Evolutionary conservation across 1,139 yeast genomes (phyloP).

Genomic region (Suhomyces bolitotheri): DNA sequence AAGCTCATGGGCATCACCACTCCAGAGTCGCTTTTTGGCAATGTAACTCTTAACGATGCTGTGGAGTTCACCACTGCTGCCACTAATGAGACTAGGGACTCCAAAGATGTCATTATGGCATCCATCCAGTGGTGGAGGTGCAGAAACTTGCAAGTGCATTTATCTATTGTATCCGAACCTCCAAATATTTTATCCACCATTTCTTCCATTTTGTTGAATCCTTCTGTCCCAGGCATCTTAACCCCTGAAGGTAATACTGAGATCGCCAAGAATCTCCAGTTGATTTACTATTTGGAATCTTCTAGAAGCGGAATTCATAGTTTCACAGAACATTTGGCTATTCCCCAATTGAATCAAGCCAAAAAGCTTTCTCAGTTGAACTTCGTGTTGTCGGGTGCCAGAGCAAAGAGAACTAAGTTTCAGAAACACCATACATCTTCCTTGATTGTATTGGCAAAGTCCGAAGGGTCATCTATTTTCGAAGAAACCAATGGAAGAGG

Average conservation of each 20-base stretch:
- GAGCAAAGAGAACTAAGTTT: slow-evolving; percentile 83
- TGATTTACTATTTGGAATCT: slow-evolving; percentile 61
- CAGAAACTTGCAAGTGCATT: slow-evolving; percentile 62
- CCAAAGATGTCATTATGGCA: slow-evolving; percentile 37
- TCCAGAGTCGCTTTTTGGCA: slow-evolving; percentile 30
- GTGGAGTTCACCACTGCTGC: slow-evolving; percentile 20
- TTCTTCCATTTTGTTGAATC: slow-evolving; percentile 40
- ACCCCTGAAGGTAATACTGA: slow-evolving; percentile 29
- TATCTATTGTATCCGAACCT: slow-evolving; percentile 60
- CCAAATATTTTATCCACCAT: slow-evolving; percentile 47
- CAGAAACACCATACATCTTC: slow-evolving; percentile 73
- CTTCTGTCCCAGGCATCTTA: slow-evolving; percentile 31
- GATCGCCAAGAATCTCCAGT: slow-evolving; percentile 39
- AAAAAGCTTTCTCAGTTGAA: slow-evolving; percentile 59
- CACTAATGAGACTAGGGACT: slow-evolving; percentile 10
- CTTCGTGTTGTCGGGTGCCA: slow-evolving; percentile 78
- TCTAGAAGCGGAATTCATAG: slow-evolving; percentile 64
- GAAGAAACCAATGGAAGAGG: slow-evolving; percentile 22
- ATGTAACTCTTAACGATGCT: slow-evolving; percentile 23
- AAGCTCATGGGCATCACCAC: slow-evolving; percentile 34
- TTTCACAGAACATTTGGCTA: slow-evolving; percentile 57
- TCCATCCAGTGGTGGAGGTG: slow-evolving; percentile 72
- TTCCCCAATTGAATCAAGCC: slow-evolving; percentile 54
- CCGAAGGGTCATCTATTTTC: slow-evolving; percentile 33
- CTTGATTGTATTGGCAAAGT: slow-evolving; percentile 76